Conservation (phyloP, 169 alveolate species). For the Babesia ovis region DNA sequence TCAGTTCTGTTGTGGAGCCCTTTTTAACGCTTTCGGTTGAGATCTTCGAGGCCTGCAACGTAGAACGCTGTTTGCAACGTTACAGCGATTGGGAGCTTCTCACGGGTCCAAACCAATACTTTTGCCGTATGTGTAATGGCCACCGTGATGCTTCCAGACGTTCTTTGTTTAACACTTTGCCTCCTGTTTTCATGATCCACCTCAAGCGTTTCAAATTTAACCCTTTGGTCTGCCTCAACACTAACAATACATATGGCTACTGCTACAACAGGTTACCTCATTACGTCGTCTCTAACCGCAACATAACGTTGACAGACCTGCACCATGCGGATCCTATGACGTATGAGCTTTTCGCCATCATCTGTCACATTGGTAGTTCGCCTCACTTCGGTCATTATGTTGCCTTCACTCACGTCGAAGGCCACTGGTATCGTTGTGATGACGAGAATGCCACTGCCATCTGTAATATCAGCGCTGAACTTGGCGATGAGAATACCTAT, state of each 20-base stretch:
- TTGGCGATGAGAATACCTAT: constrained; percentile 52
- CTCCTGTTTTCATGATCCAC: constrained; percentile 58
- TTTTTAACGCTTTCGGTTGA: constrained; percentile 57
- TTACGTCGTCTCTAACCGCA: constrained; percentile 32
- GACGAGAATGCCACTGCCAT: constrained; percentile 19
- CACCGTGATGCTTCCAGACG: constrained; percentile 48
- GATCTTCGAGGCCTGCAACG: constrained; percentile 48
- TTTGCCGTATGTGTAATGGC: constrained; percentile 39
- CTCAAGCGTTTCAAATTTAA: constrained; percentile 53
- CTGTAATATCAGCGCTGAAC: constrained; percentile 24
- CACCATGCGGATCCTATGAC: constrained; percentile 17
- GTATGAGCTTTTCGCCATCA: constrained; percentile 57
- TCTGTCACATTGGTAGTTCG: constrained; percentile 59
- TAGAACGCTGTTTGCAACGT: constrained; percentile 29
- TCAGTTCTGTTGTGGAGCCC: constrained; percentile 42
- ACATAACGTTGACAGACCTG: constrained; percentile 10
- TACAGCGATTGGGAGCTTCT: constrained; percentile 49
- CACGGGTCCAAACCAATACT: constrained; percentile 50
- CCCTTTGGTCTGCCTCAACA: not conserved
- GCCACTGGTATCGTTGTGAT: constrained; percentile 61
- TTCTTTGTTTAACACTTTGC: constrained; percentile 39
- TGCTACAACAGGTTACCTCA: constrained; percentile 40
- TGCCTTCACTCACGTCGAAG: constrained; percentile 32
- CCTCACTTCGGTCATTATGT: constrained; percentile 64
- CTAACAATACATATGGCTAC: not conserved